Conservation (phyloP, 768 basidiomycete species). For the Kwoniella sp. region DNA sequence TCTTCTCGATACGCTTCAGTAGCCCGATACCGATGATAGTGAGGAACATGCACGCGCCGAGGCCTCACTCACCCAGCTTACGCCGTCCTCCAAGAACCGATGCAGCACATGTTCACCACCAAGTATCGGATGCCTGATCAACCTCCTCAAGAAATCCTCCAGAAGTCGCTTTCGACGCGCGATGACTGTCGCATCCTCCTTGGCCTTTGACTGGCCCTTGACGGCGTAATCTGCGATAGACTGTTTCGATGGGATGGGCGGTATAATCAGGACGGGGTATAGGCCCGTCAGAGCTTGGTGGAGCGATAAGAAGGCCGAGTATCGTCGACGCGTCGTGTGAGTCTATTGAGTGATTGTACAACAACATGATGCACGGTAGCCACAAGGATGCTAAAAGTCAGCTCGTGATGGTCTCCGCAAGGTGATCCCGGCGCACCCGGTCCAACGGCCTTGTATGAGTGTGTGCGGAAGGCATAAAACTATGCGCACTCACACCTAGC, state of each 20-base stretch:
- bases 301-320: slow-evolving; percentile 96
- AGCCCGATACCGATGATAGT: neutral
- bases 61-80: slow-evolving; percentile 72
- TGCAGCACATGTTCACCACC: slow-evolving; percentile 96
- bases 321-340: slow-evolving; percentile 80
- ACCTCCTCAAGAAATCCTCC: slow-evolving; percentile 88
- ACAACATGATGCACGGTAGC: neutral
- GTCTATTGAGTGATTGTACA: too few relatives aligned
- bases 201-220: slow-evolving; percentile 79
- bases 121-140: slow-evolving; percentile 87
- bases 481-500: slow-evolving; percentile 67
- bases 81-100: slow-evolving; percentile 90
- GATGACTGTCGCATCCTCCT: slow-evolving; percentile 91
- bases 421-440: too few relatives aligned
- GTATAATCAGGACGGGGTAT: slow-evolving; percentile 94
- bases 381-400: too few relatives aligned
- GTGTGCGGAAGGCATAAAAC: slow-evolving; percentile 32
- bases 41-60: neutral
- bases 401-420: slow-evolving; percentile 7
- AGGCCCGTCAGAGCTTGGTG: slow-evolving; percentile 78
- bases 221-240: slow-evolving; percentile 94
- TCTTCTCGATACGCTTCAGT: neutral
- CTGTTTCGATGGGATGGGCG: slow-evolving; percentile 97
- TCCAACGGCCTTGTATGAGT: neutral
- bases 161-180: slow-evolving; percentile 89